Base-by-base conservation (phyloP, 495 filamentous ascomycete genomes). In the Acidiella bohemica region DNA sequence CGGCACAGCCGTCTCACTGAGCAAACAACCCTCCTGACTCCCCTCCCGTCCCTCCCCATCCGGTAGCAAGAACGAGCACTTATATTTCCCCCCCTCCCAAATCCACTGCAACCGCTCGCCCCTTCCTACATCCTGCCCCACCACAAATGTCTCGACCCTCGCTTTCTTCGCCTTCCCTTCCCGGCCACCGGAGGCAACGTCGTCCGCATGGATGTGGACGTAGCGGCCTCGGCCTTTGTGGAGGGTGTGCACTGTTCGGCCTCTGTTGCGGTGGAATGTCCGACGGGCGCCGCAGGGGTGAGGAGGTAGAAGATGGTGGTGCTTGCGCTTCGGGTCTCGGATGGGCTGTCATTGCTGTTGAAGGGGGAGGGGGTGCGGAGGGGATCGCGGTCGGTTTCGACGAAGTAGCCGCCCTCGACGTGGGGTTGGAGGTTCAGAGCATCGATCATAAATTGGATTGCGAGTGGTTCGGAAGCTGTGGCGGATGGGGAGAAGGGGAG, bases 81-180 rank as follows among this genome's bases (percentile, higher is more conserved):
- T 81, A 53, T 65, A 81, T 47, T 70, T 69, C 12, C 73, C 73
- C 2, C 76, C 75, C 33, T 78, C 72, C 16, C 83, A 75, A 47
- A 80, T 64, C 76, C 77, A 80, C 57, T 78, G 75, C 53, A 75
- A 29, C 56, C 51, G 66, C 62, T 80, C 76, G 5, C 73, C 78
- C 13, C 52, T 55, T 6, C 46, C 61, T 4, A 76, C 57, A 47
- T 75, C 55, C 5, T 60, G 62, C 0, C 76, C 79, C 3, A 80
- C 77, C 0, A 73, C 53, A 47, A 78, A 81, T 1, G 61, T 72
- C 58, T 81, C 76, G 20, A 78, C 57, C 11, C 65, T 50, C 39
- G 62, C 63, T 39, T 60, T 62, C 11, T 64, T 50, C 39, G 62
- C 63, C 39, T 60, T 62, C 8, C 31, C 46, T 11, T 28, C 16